A percentile compares a stretch with the other conserved stretches of the same genome.
phyloP scores from a whole-genome alignment of 2,329 filamentous ascomycete genomes.

The Penicillium sp. region DNA sequence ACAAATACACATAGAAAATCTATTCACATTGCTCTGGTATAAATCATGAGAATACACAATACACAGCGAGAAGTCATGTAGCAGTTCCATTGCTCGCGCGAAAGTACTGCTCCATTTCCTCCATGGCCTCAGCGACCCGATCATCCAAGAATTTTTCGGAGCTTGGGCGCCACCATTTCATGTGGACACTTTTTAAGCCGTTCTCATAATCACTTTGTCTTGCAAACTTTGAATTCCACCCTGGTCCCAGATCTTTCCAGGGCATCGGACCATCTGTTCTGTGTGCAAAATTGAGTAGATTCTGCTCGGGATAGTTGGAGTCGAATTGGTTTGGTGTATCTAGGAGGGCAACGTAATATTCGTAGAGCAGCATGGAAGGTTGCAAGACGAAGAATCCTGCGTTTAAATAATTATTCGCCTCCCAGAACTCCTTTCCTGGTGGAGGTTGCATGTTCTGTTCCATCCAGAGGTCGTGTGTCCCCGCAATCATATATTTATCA shows the following conservation, averaged over 20 bases:
- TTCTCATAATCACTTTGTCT: conserved; percentile 1
- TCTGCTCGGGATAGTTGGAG: conserved; percentile 13
- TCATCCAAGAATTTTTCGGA: conserved; percentile 7
- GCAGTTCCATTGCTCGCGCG: background rate
- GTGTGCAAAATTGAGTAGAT: conserved; percentile 17
- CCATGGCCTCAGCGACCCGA: background rate
- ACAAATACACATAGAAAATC: too few species aligned
- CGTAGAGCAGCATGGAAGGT: conserved; percentile 4
- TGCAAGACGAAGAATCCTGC: conserved; percentile 15
- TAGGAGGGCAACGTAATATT: conserved; percentile 6
- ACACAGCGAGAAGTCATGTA: background rate
- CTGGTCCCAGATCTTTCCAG: conserved; percentile 4
- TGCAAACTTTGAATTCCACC: conserved; percentile 9
- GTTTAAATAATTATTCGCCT: conserved; percentile 11
- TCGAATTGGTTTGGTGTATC: conserved; percentile 1
- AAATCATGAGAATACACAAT: too few species aligned
- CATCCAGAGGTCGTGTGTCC: conserved; percentile 5
- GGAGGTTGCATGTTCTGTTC: background rate
- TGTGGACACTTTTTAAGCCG: conserved; percentile 11
- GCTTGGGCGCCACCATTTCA: conserved; percentile 18
- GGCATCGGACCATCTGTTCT: conserved; percentile 18
- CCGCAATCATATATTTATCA: conserved; percentile 6
- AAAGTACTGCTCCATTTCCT: conserved; percentile 6
- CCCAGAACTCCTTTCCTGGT: background rate
- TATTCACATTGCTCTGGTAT: background rate